Conservation (phyloP, 2,329 filamentous ascomycete species). For the Calonectria fujianensis region DNA sequence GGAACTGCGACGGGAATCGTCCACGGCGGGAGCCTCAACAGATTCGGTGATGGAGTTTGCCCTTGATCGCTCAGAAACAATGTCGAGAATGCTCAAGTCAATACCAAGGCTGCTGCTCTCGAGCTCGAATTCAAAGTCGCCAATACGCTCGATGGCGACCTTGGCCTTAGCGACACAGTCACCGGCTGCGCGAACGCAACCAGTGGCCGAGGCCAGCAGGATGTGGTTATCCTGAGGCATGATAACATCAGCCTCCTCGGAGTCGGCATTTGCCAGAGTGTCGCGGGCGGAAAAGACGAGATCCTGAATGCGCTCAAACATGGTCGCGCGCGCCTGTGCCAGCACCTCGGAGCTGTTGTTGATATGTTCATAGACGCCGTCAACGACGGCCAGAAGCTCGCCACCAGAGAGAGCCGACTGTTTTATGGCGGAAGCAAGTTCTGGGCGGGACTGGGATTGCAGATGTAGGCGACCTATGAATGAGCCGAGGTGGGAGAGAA, state of each 20-base stretch:
- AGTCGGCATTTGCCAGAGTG: conserved; percentile 81
- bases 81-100: conserved; percentile 71
- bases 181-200: conserved; percentile 91
- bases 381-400: conserved; percentile 85
- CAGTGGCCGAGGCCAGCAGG: conserved; percentile 86
- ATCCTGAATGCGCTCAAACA: conserved; percentile 87
- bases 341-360: conserved; percentile 79
- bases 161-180: conserved; percentile 94
- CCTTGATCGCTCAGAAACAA: conserved; percentile 59
- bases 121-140: conserved; percentile 92
- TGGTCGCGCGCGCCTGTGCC: conserved; percentile 80
- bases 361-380: conserved; percentile 88
- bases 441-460: conserved; percentile 91
- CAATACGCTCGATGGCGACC: conserved; percentile 88
- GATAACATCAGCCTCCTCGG: conserved; percentile 85
- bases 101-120: conserved; percentile 74
- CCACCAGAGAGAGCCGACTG: conserved; percentile 89
- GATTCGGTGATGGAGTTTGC: conserved; percentile 59
- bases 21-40: conserved; percentile 62
- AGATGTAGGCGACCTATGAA: conserved; percentile 94
- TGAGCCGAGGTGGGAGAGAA: conserved; percentile 91
- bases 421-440: conserved; percentile 87
- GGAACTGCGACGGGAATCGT: conserved; percentile 62
- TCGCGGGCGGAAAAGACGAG: conserved; percentile 88
- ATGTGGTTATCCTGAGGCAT: conserved; percentile 86